Conservation (phyloP, 225 moss, liverwort and hornwort species). For the Sphagnum contortum region DNA sequence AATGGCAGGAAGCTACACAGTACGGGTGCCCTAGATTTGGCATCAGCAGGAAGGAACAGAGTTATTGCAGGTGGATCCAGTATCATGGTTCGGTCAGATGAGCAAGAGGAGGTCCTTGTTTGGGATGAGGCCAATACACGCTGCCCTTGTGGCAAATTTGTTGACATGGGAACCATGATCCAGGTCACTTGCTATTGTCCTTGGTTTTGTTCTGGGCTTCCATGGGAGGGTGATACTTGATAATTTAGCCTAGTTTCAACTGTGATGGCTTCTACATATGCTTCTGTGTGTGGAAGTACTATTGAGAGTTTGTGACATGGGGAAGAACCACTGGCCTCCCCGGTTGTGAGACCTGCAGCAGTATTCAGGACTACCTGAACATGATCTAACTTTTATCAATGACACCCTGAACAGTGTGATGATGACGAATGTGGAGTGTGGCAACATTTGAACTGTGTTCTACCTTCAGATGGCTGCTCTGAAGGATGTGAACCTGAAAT, state of each 20-base stretch:
- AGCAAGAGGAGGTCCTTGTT: slow-evolving; percentile 52
- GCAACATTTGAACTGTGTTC: slow-evolving; percentile 96
- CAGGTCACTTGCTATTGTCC: slow-evolving; percentile 38
- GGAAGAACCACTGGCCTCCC: no score
- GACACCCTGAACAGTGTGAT: slow-evolving; percentile 55
- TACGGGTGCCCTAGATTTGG: slow-evolving; percentile 59
- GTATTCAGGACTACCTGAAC: no score
- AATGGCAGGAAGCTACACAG: slow-evolving; percentile 68
- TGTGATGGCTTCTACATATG: neutral
- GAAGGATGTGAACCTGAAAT: slow-evolving; percentile 61
- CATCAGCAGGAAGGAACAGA: neutral
- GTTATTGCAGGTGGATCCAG: slow-evolving; percentile 25
- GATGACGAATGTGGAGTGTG: slow-evolving; percentile 84
- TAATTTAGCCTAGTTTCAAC: neutral
- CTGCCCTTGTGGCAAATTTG: slow-evolving; percentile 79
- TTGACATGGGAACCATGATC: slow-evolving; percentile 82
- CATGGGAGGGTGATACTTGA: neutral
- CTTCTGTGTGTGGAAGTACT: neutral
- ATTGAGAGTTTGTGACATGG: no score
- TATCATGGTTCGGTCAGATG: slow-evolving; percentile 78
- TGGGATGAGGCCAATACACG: slow-evolving; percentile 66
- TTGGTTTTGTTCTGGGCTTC: neutral
- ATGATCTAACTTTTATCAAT: no score
- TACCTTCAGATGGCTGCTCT: slow-evolving; percentile 70
- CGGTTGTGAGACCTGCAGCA: no score